These are phyloP conservation scores for Evernia prunastri DNA, from an alignment of 495 filamentous ascomycete species.

Conservation along the genomic window DNA sequence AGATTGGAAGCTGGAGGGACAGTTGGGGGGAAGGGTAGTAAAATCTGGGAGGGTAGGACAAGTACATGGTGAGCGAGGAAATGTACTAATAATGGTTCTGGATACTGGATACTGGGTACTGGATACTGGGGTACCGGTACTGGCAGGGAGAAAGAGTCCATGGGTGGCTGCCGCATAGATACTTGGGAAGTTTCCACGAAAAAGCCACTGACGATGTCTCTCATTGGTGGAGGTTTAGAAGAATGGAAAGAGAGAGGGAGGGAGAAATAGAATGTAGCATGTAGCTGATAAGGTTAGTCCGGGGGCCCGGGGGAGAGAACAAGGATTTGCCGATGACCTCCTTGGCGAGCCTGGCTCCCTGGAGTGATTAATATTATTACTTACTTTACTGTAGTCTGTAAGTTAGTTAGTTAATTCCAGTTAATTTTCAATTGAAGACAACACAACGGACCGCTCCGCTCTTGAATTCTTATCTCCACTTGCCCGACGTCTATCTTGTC, in stretches of 20 bases:
- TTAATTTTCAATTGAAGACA: too few relatives aligned
- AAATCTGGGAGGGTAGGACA: neutral
- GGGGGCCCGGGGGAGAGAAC: too few relatives aligned
- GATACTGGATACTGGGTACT: too few relatives aligned
- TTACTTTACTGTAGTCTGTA: too few relatives aligned
- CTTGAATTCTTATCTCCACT: neutral
- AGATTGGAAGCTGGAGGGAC: slow-evolving; percentile 11
- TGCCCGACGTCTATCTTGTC: neutral
- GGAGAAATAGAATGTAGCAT: neutral
- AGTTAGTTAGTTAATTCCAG: too few relatives aligned
- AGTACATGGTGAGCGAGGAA: neutral
- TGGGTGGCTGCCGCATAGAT: slow-evolving; percentile 5
- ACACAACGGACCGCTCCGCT: neutral
- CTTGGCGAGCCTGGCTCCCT: too few relatives aligned
- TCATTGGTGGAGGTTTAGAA: neutral
- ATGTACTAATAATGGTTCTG: too few relatives aligned
- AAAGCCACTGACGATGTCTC: neutral
- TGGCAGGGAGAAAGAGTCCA: neutral
- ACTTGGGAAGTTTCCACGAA: neutral
- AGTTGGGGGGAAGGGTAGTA: neutral
- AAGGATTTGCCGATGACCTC: neutral
- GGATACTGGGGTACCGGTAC: too few relatives aligned
- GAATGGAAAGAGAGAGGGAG: neutral
- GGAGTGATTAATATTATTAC: too few relatives aligned
- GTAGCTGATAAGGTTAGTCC: neutral